Evolutionary conservation across 257 asterid species (phyloP).

Genomic region (Solanum sejunctum): DNA sequence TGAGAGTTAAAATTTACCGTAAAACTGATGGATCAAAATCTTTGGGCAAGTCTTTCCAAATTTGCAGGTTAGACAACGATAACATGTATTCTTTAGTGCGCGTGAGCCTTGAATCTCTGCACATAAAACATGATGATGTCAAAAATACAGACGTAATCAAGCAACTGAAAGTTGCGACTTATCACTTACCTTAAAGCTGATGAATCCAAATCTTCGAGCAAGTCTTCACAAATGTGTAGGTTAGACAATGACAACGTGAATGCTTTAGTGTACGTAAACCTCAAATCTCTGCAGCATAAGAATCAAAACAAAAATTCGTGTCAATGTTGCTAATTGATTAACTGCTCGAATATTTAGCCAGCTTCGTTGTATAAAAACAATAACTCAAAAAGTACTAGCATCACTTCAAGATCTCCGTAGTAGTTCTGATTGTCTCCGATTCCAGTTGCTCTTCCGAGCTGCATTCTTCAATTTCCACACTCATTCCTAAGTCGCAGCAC

Average conservation of each 20-base stretch:
- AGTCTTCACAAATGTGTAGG: conserved; percentile 16
- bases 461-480: conserved; percentile 2
- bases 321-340: not conserved
- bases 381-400: not conserved
- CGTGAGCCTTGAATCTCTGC: not conserved
- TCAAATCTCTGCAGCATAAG: not conserved
- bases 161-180: not conserved
- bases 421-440: not conserved
- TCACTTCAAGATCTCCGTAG: conserved; percentile 15
- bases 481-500: conserved; percentile 4
- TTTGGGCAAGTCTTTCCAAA: conserved; percentile 19
- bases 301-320: not conserved
- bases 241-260: conserved; percentile 26
- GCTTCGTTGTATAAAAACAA: not conserved
- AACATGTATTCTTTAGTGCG: conserved; percentile 22
- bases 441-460: conserved; percentile 9
- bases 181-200: conserved; percentile 19
- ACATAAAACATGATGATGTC: not conserved
- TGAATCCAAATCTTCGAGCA: conserved; percentile 27
- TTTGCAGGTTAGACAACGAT: conserved; percentile 16
- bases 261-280: conserved; percentile 1
- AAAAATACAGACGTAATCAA: not conserved
- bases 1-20: not conserved
- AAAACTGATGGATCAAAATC: conserved; percentile 24
- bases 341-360: not conserved